Conservation (phyloP, 257 asterid species). For the Petunia secreta region DNA sequence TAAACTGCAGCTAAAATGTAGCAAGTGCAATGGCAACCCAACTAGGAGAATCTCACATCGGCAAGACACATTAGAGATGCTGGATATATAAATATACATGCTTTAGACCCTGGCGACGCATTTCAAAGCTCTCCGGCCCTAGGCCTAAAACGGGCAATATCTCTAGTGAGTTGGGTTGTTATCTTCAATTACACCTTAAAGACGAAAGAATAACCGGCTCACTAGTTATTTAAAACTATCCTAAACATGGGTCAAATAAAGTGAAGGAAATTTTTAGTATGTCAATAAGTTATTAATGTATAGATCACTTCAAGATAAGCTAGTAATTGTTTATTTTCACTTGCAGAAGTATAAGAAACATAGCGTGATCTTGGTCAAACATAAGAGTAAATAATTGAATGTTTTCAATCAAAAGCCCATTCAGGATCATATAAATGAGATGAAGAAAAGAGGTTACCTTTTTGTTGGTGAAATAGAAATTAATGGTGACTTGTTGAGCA, state of each 20-base stretch:
- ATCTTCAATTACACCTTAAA: neutral
- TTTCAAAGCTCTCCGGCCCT: too few relatives aligned
- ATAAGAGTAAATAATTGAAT: neutral
- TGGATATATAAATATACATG: too few relatives aligned
- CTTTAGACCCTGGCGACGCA: too few relatives aligned
- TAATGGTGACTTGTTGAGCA: conserved; percentile 4
- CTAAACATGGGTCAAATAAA: neutral
- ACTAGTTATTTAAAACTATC: neutral
- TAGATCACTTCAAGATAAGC: neutral
- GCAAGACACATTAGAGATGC: too few relatives aligned
- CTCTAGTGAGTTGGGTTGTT: too few relatives aligned
- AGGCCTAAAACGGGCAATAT: too few relatives aligned
- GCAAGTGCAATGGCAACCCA: too few relatives aligned
- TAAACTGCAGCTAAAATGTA: too few relatives aligned
- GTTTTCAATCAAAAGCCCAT: neutral
- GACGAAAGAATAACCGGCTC: neutral
- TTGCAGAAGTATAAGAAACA: neutral
- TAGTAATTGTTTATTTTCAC: neutral
- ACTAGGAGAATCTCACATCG: too few relatives aligned
- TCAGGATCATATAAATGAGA: neutral
- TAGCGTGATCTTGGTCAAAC: neutral
- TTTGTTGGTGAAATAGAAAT: neutral
- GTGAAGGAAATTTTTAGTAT: neutral
- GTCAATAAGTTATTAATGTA: neutral
- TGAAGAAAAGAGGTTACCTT: conserved; percentile 12